A percentile compares a stretch with the other conserved stretches of the same genome.
Conservation (phyloP, 139 green algal species). For the Nannochloris sp. region DNA sequence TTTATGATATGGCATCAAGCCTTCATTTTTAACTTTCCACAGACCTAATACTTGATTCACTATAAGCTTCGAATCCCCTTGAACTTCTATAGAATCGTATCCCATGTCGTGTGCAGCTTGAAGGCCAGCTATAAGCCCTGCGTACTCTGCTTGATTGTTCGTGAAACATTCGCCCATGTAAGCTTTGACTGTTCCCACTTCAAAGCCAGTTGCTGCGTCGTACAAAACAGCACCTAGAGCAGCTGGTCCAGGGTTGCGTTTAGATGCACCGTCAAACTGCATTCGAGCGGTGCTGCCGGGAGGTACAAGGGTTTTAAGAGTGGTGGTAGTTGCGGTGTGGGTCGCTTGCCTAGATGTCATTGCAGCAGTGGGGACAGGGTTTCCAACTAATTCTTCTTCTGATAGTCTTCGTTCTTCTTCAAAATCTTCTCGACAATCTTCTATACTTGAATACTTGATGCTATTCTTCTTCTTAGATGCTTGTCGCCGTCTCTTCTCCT, state of each 20-base stretch:
- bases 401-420: too few species aligned
- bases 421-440: too few species aligned
- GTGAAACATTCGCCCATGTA: constrained; percentile 27
- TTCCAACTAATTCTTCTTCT: too few species aligned
- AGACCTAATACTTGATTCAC: constrained; percentile 29
- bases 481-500: too few species aligned
- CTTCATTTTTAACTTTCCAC: constrained; percentile 27
- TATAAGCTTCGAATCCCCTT: constrained; percentile 44
- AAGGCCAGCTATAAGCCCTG: constrained; percentile 36
- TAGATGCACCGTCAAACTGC: constrained; percentile 45
- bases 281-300: too few species aligned
- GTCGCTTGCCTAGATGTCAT: too few species aligned
- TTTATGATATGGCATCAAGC: constrained; percentile 12
- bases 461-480: too few species aligned
- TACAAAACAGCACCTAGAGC: constrained; percentile 40
- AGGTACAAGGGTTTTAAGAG: too few species aligned
- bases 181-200: constrained; percentile 16
- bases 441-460: too few species aligned
- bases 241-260: constrained; percentile 34
- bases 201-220: not conserved
- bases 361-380: too few species aligned
- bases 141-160: constrained; percentile 56
- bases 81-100: constrained; percentile 9
- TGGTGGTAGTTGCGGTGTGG: too few species aligned
- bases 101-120: constrained; percentile 28